Conservation (phyloP, 495 filamentous ascomycete genomes). For the Aspergillus saccharolyticus region DNA sequence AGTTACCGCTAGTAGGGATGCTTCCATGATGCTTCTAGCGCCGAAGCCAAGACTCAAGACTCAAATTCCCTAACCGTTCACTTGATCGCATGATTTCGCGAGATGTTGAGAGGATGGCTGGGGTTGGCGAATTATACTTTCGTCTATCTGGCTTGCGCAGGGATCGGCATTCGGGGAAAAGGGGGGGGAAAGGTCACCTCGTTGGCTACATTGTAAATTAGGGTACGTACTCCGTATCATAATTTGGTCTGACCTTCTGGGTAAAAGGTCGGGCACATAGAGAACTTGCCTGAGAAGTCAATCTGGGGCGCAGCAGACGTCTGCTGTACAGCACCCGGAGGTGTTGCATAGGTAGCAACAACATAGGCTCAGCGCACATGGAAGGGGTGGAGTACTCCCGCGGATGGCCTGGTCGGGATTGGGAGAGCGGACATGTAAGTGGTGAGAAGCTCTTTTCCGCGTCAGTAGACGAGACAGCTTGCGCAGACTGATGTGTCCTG, state of each 20-base stretch:
- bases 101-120: not conserved
- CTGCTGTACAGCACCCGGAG: not conserved
- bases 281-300: not conserved
- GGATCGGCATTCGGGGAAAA: slow-evolving; percentile 4
- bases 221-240: not conserved
- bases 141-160: not conserved
- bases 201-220: not conserved
- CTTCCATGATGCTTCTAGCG: slow-evolving; percentile 37
- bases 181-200: not conserved
- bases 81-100: not conserved
- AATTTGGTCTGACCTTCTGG: not conserved
- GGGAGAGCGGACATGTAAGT: not conserved
- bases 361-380: not conserved
- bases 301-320: not conserved
- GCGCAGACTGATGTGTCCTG: too few species aligned
- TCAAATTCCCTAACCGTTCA: slow-evolving; percentile 13
- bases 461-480: not conserved
- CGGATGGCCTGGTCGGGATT: not conserved
- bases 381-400: not conserved
- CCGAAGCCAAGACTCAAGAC: slow-evolving; percentile 28
- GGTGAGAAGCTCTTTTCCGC: not conserved
- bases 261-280: not conserved
- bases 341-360: not conserved
- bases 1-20: slow-evolving; percentile 12
- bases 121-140: not conserved